Evolutionary conservation across 1,284 basidiomycete genomes (phyloP).

Genomic region (Moesziomyces globuligerus): DNA sequence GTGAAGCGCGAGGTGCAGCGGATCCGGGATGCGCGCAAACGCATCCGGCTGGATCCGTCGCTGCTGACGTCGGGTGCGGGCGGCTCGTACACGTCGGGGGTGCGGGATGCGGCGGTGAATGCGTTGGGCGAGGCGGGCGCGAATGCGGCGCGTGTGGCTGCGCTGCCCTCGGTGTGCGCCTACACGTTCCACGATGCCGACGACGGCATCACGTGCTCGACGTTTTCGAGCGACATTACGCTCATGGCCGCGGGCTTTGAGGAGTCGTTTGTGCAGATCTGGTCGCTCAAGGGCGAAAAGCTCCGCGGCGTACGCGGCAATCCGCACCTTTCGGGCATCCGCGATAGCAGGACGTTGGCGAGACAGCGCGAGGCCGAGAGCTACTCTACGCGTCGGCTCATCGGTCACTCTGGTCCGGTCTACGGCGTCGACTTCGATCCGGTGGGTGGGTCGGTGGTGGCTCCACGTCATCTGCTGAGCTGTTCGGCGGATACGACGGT

Average conservation of each 20-base stretch:
- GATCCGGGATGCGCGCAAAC: constrained; percentile 79
- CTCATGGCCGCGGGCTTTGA: constrained; percentile 96
- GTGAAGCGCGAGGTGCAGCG: constrained; percentile 90
- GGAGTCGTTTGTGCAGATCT: constrained; percentile 93
- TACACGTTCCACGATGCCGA: constrained; percentile 67
- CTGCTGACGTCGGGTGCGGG: constrained; percentile 17
- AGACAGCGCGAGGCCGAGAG: constrained; percentile 47
- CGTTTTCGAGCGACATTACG: constrained; percentile 90
- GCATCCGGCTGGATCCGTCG: constrained; percentile 57
- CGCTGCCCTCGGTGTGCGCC: constrained; percentile 64
- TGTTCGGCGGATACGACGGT: constrained; percentile 92
- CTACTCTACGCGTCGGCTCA: constrained; percentile 77
- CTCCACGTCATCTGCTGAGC: constrained; percentile 88
- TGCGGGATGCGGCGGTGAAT: constrained; percentile 51
- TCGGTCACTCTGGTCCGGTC: constrained; percentile 96
- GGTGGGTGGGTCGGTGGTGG: constrained; percentile 81
- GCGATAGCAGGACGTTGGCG: constrained; percentile 70
- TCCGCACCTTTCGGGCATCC: constrained; percentile 75
- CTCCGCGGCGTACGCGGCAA: constrained; percentile 81
- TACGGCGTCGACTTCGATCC: constrained; percentile 95
- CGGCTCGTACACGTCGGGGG: constrained; percentile 40
- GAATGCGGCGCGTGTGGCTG: constrained; percentile 53
- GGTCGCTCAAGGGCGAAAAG: constrained; percentile 93
- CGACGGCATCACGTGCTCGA: constrained; percentile 77
- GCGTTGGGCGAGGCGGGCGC: constrained; percentile 53